A percentile compares a stretch with the other conserved stretches of the same genome.
These are phyloP conservation scores for Yarrowia porcina DNA, from an alignment of 805 yeast genomes.

Conservation along the genomic window DNA sequence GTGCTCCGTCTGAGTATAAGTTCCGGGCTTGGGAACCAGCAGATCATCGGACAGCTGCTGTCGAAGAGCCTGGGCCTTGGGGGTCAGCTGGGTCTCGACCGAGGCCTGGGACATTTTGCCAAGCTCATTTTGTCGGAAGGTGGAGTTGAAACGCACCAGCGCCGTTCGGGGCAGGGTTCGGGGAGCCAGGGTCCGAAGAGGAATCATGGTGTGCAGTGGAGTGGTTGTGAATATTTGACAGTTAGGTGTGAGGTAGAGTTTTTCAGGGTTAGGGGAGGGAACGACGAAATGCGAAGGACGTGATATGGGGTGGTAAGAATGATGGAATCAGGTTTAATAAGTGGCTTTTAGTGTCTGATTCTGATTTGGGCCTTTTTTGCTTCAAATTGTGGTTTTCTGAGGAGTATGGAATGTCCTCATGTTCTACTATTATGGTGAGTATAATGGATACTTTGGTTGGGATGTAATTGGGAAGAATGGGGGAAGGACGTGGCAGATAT, in stretches of 20 bases:
- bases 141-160: constrained; percentile 25
- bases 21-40: constrained; percentile 6
- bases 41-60: constrained; percentile 24
- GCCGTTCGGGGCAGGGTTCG: constrained; percentile 25
- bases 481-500: no score
- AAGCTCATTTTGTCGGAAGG: constrained; percentile 16
- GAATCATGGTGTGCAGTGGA: constrained; percentile 16
- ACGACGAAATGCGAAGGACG: no score
- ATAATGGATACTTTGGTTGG: no score
- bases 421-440: no score
- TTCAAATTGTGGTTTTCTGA: no score
- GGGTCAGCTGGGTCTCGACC: constrained; percentile 1
- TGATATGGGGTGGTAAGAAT: no score
- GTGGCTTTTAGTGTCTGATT: no score
- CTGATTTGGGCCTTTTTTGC: no score
- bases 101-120: constrained; percentile 25
- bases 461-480: no score
- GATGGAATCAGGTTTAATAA: no score
- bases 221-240: not conserved
- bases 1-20: constrained; percentile 18
- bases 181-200: constrained; percentile 24
- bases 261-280: constrained; percentile 15
- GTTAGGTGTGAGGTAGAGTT: not conserved
- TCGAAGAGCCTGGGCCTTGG: constrained; percentile 22
- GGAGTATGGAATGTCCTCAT: no score